Conservation (phyloP, 192 early-diverging fungal genomes). For the Coemansia sp. region DNA sequence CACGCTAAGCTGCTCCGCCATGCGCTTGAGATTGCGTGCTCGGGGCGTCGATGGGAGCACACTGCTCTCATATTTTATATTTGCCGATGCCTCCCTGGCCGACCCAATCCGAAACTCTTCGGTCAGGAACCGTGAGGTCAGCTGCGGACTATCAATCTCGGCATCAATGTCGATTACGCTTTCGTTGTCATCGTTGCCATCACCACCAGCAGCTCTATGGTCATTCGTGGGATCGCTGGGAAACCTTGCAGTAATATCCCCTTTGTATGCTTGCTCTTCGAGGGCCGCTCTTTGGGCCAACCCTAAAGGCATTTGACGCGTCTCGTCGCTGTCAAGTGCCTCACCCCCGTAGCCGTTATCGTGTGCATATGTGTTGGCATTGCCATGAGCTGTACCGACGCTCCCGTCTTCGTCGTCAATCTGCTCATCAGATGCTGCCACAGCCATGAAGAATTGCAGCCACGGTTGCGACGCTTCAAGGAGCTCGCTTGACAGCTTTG, state of each 20-base stretch:
- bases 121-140: constrained; percentile 55
- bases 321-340: constrained; percentile 18
- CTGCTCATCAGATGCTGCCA: constrained; percentile 39
- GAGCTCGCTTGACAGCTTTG: constrained; percentile 40
- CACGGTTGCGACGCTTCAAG: constrained; percentile 52
- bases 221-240: constrained; percentile 8
- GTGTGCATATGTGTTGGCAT: background rate
- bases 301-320: constrained; percentile 9
- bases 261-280: constrained; percentile 30
- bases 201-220: background rate
- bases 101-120: constrained; percentile 23
- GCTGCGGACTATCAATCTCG: constrained; percentile 47
- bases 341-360: constrained; percentile 5
- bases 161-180: constrained; percentile 36
- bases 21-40: constrained; percentile 31
- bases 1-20: constrained; percentile 35
- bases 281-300: constrained; percentile 26
- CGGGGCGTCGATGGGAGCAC: constrained; percentile 16
- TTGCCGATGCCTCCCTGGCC: background rate
- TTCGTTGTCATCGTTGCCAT: constrained; percentile 21
- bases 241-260: constrained; percentile 53
- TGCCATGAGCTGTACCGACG: background rate
- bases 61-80: background rate
- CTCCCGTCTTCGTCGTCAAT: constrained; percentile 3
- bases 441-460: constrained; percentile 55